phyloP scores from a whole-genome alignment of 108 stramenopile genomes.

The Nitzschia sp. region DNA sequence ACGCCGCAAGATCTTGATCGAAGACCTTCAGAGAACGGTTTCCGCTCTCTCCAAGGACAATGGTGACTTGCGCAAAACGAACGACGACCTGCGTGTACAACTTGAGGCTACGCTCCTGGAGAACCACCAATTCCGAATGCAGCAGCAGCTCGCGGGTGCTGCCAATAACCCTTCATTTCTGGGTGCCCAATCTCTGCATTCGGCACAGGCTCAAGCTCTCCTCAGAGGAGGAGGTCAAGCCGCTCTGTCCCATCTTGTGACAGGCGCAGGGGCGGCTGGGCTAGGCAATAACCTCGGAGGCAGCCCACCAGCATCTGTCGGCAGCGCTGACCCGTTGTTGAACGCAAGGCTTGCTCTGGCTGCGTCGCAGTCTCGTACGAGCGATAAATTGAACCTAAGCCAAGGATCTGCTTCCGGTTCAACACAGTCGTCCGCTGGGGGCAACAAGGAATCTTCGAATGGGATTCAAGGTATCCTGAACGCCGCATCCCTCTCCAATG shows the following conservation, averaged over 20 bases:
- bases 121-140: slow-evolving; percentile 38
- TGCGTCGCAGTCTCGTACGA: slow-evolving; percentile 3
- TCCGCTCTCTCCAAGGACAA: slow-evolving; percentile 46
- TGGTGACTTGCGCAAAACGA: slow-evolving; percentile 39
- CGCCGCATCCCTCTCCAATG: neutral
- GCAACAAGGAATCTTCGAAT: neutral
- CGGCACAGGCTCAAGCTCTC: slow-evolving; percentile 15
- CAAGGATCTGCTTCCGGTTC: neutral
- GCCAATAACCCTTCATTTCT: neutral
- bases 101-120: slow-evolving; percentile 37
- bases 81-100: slow-evolving; percentile 44
- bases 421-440: neutral
- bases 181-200: slow-evolving; percentile 3
- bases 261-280: neutral
- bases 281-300: neutral
- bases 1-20: slow-evolving; percentile 59
- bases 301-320: neutral
- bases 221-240: slow-evolving; percentile 16
- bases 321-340: neutral
- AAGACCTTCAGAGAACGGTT: slow-evolving; percentile 51
- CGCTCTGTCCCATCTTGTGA: slow-evolving; percentile 11
- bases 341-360: slow-evolving; percentile 14
- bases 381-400: neutral
- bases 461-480: slow-evolving; percentile 13
- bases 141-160: slow-evolving; percentile 11